Evolutionary conservation across 1,139 yeast species (phyloP).

Genomic region (Saccharomycopsis hybrid): DNA sequence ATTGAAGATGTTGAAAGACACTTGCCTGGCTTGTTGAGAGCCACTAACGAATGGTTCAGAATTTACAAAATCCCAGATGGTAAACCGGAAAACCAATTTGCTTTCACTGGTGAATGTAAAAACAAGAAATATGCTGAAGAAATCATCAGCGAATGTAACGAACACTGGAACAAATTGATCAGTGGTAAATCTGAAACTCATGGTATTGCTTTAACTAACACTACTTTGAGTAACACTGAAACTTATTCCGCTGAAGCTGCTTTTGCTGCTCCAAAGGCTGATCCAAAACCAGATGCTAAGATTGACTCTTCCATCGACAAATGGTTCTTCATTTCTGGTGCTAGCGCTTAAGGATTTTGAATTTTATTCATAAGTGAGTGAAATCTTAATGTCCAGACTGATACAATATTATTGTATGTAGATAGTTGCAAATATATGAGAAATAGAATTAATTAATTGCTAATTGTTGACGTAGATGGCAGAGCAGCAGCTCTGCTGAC

Average conservation of each 20-base stretch:
- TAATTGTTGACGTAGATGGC: too few relatives aligned
- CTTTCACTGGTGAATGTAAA: slow-evolving; percentile 77
- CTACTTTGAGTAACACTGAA: slow-evolving; percentile 59
- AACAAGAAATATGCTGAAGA: slow-evolving; percentile 67
- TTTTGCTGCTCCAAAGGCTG: slow-evolving; percentile 57
- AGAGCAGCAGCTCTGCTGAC: too few relatives aligned
- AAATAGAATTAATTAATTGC: too few relatives aligned
- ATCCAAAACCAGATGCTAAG: slow-evolving; percentile 78
- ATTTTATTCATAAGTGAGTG: too few relatives aligned
- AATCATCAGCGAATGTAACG: slow-evolving; percentile 61
- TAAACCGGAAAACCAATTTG: slow-evolving; percentile 80
- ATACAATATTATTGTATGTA: too few relatives aligned
- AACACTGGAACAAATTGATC: slow-evolving; percentile 67
- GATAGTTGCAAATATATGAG: too few relatives aligned
- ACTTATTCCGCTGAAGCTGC: slow-evolving; percentile 44
- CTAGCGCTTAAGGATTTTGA: slow-evolving; percentile 39
- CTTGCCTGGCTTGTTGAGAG: slow-evolving; percentile 75
- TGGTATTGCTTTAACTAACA: slow-evolving; percentile 60
- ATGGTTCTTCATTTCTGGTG: slow-evolving; percentile 98
- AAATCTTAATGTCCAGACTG: too few relatives aligned
- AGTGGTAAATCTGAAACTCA: slow-evolving; percentile 41
- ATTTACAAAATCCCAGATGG: slow-evolving; percentile 90
- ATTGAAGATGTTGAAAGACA: slow-evolving; percentile 69
- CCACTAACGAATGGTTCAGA: slow-evolving; percentile 87
- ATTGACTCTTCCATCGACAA: slow-evolving; percentile 95